Evolutionary conservation across 495 filamentous ascomycete species (phyloP).

Genomic region (Neurospora tetrasperma): DNA sequence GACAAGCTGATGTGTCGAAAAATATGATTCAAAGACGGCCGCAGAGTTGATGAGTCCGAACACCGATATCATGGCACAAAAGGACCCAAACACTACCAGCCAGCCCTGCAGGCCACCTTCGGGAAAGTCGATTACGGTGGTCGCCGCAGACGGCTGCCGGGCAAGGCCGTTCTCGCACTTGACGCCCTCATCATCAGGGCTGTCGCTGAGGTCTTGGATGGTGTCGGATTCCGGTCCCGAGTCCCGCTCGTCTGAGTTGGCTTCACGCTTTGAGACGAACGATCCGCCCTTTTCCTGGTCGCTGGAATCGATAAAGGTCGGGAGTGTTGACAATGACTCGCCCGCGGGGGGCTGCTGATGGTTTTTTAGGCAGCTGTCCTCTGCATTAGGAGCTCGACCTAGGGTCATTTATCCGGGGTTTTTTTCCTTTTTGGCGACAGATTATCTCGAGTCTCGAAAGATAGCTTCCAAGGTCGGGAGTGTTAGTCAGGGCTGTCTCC

Average conservation of each 20-base stretch:
- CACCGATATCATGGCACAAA: conserved; percentile 50
- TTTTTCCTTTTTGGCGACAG: not conserved
- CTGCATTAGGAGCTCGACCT: conserved; percentile 20
- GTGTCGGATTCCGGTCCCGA: not conserved
- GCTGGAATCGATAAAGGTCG: conserved; percentile 2
- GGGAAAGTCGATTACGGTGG: conserved; percentile 35
- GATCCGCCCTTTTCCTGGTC: conserved; percentile 1
- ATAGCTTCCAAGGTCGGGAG: not conserved
- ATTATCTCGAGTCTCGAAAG: not conserved
- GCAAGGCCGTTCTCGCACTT: not conserved
- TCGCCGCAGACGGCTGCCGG: conserved; percentile 9
- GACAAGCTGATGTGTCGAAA: conserved; percentile 47
- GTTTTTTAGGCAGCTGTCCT: conserved; percentile 36
- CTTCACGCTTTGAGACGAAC: not conserved
- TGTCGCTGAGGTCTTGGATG: not conserved
- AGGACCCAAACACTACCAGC: conserved; percentile 52
- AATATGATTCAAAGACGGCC: conserved; percentile 54
- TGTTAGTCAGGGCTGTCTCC: not conserved
- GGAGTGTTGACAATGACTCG: conserved; percentile 4
- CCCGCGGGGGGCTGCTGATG: conserved; percentile 13
- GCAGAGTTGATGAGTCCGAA: conserved; percentile 56
- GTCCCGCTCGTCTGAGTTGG: not conserved
- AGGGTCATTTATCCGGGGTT: conserved; percentile 16
- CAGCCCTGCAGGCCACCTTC: conserved; percentile 52
- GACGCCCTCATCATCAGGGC: conserved; percentile 1